A percentile compares a stretch with the other conserved stretches of the same genome.
Evolutionary conservation across 176 grass and related monocot genomes (phyloP).

Genomic region (Luzula sylvatica): DNA sequence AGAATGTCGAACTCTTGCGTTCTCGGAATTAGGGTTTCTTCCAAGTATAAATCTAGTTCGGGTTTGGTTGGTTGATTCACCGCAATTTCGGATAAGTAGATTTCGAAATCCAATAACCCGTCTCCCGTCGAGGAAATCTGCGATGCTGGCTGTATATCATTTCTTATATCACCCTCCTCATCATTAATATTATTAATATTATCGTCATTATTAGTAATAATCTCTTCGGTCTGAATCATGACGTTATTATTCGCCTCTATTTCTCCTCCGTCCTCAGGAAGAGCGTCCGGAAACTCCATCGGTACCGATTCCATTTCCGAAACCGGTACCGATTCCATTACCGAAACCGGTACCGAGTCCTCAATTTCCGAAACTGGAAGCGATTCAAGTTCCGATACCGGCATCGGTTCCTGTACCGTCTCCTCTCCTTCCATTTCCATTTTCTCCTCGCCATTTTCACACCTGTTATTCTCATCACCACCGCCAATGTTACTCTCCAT

Average conservation of each 20-base stretch:
- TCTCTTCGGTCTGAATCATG: constrained; percentile 13
- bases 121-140: constrained; percentile 4
- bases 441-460: constrained; percentile 4
- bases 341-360: too few relatives aligned
- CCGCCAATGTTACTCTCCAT: not conserved
- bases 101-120: constrained; percentile 25
- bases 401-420: too few relatives aligned
- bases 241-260: constrained; percentile 25
- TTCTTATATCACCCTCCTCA: not conserved
- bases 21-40: constrained; percentile 30
- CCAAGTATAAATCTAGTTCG: constrained; percentile 42
- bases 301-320: not conserved
- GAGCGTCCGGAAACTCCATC: not conserved
- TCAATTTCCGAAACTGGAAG: too few relatives aligned
- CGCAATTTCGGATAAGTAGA: constrained; percentile 20
- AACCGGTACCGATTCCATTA: too few relatives aligned
- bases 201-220: not conserved
- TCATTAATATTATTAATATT: constrained; percentile 14
- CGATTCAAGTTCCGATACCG: too few relatives aligned
- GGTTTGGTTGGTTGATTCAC: constrained; percentile 22
- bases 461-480: not conserved
- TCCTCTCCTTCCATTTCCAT: too few relatives aligned
- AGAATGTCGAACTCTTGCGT: constrained; percentile 35
- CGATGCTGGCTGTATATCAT: constrained; percentile 15
- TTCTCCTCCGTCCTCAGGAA: constrained; percentile 6